These are phyloP conservation scores for Coffea humblotiana DNA, from an alignment of 305 asterid species.

Conservation along the genomic window DNA sequence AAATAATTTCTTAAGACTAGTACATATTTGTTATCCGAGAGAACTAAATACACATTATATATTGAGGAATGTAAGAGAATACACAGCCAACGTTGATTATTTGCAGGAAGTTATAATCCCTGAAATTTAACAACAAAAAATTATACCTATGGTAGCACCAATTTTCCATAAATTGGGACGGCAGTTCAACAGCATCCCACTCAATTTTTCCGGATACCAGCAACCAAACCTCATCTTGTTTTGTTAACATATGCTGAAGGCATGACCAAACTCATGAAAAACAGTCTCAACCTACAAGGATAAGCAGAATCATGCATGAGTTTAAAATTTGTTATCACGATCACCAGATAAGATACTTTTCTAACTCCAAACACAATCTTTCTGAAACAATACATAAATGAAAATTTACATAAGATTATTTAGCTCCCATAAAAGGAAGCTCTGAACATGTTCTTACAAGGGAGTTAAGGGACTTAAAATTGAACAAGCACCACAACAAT, in stretches of 20 bases:
- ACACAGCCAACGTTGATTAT: not conserved
- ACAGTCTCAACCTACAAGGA: slow-evolving; percentile 83
- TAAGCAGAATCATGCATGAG: not conserved
- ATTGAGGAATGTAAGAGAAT: not conserved
- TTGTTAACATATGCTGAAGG: slow-evolving; percentile 99
- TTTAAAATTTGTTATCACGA: not conserved
- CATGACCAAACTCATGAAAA: slow-evolving; percentile 98
- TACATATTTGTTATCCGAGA: not conserved
- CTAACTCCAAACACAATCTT: not conserved
- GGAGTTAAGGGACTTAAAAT: not conserved
- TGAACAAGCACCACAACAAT: not conserved
- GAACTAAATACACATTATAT: no score
- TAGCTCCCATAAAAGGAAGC: not conserved
- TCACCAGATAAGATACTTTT: not conserved
- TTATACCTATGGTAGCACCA: slow-evolving; percentile 97
- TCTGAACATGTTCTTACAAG: not conserved
- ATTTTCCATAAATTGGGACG: slow-evolving; percentile 98
- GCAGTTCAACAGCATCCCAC: slow-evolving; percentile 99
- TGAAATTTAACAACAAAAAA: not conserved
- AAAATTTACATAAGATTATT: not conserved
- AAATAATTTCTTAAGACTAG: not conserved
- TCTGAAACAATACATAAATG: not conserved
- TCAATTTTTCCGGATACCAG: slow-evolving; percentile 89
- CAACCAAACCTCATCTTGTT: slow-evolving; percentile 96
- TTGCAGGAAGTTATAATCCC: not conserved